A percentile compares a stretch with the other conserved stretches of the same genome.
Conservation (phyloP, 2,329 filamentous ascomycete species). For the Cladosporium colombiae region DNA sequence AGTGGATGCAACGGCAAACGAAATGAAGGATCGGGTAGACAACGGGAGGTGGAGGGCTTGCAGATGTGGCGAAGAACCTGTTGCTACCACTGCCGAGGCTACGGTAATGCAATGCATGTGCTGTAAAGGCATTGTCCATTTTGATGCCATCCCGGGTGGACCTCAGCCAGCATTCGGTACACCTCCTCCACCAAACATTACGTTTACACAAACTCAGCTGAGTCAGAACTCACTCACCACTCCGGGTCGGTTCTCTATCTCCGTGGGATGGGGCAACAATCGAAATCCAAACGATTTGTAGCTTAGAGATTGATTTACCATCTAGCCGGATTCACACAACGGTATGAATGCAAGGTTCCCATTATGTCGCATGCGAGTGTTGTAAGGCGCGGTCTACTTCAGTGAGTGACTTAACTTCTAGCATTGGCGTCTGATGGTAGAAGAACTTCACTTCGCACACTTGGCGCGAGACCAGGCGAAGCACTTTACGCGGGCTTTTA, state of each 20-base stretch:
- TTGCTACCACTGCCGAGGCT: neutral
- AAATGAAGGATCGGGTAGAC: no score
- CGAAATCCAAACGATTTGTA: neutral
- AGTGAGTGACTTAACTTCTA: neutral
- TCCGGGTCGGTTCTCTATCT: neutral
- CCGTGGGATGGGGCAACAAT: neutral
- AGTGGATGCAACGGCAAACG: neutral
- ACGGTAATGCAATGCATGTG: slow-evolving; percentile 5
- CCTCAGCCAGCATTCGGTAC: no score
- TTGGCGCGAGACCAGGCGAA: neutral
- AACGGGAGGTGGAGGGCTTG: no score
- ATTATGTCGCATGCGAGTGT: no score
- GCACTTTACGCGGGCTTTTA: neutral
- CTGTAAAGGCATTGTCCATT: neutral
- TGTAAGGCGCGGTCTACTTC: no score
- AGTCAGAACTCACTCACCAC: neutral
- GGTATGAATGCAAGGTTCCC: no score
- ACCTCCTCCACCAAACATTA: no score
- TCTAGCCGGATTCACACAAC: no score
- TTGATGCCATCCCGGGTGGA: neutral
- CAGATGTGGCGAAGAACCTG: neutral
- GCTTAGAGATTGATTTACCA: neutral
- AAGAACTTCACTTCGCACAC: neutral
- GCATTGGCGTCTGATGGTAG: neutral
- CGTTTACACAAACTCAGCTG: no score